Evolutionary conservation across 192 early-diverging fungal species (phyloP).

Genomic region (Podila epigama): DNA sequence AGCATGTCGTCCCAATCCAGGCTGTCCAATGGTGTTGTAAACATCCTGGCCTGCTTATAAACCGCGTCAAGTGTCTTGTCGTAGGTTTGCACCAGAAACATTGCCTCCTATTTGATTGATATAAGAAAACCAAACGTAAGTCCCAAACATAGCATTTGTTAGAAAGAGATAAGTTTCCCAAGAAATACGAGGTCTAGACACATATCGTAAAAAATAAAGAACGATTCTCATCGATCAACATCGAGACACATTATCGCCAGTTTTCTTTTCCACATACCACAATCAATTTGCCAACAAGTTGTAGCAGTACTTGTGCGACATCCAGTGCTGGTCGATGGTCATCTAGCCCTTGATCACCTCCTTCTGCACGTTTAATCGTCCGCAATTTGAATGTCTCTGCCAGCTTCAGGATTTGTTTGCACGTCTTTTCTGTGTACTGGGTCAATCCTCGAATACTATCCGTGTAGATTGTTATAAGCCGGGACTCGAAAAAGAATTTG

Average conservation of each 20-base stretch:
- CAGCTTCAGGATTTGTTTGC: conserved; percentile 17
- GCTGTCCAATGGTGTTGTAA: conserved; percentile 36
- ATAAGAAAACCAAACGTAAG: not conserved
- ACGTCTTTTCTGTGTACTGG: conserved; percentile 23
- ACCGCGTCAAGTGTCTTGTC: conserved; percentile 21
- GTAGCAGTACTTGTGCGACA: conserved; percentile 7
- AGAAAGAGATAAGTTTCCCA: not conserved
- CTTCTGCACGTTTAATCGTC: conserved; percentile 7
- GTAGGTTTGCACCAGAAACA: conserved; percentile 15
- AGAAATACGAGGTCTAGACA: not conserved
- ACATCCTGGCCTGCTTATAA: conserved; percentile 12
- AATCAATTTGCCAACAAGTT: conserved; percentile 31
- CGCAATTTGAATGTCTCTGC: conserved; percentile 18
- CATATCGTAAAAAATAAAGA: too few species aligned
- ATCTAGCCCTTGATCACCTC: not conserved
- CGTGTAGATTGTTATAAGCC: conserved; percentile 24
- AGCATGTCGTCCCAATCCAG: conserved; percentile 35
- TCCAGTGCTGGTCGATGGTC: not conserved
- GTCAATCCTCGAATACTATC: conserved; percentile 18
- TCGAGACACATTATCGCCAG: too few species aligned
- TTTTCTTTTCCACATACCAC: too few species aligned
- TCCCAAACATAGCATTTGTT: not conserved
- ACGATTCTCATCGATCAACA: too few species aligned
- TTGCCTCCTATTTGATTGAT: conserved; percentile 14
- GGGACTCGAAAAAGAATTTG: conserved; percentile 41